These are phyloP conservation scores for Fusarium burgessii DNA, from an alignment of 2,329 filamentous ascomycete genomes.

Conservation along the genomic window DNA sequence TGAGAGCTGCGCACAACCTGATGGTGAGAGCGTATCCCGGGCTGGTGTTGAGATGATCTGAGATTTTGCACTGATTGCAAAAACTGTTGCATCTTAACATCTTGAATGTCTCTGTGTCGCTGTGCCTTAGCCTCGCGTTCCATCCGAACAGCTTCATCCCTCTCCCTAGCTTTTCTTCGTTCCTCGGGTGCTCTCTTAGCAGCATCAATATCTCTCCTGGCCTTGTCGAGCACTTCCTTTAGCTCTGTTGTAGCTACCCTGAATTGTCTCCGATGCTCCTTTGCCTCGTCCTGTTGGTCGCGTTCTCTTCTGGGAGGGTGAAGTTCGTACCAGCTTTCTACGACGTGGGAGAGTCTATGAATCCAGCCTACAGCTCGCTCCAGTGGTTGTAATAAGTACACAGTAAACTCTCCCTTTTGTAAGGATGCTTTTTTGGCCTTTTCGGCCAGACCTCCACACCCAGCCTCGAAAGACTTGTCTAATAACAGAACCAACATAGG, in stretches of 20 bases:
- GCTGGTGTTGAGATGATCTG: neutral
- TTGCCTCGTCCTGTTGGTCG: neutral
- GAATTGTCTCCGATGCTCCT: conserved; percentile 14
- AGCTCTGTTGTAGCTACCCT: neutral
- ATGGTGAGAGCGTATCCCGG: neutral
- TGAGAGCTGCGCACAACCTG: conserved; percentile 5
- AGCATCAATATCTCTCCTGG: conserved; percentile 14
- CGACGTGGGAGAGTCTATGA: conserved; percentile 22
- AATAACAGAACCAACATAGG: conserved; percentile 45
- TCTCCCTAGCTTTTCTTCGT: conserved; percentile 7
- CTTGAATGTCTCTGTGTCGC: neutral
- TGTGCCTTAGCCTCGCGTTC: conserved; percentile 11
- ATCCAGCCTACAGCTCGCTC: conserved; percentile 33
- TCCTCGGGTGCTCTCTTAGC: conserved; percentile 1
- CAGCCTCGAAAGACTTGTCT: conserved; percentile 37
- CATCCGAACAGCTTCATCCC: conserved; percentile 13
- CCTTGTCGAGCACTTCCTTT: conserved; percentile 15
- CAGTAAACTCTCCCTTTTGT: conserved; percentile 37
- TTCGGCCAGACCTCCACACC: conserved; percentile 2
- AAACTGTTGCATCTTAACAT: conserved; percentile 38
- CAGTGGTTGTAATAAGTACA: conserved; percentile 27
- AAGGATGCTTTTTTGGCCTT: neutral
- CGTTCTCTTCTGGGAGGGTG: conserved; percentile 4
- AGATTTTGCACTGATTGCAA: conserved; percentile 31
- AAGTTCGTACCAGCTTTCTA: conserved; percentile 24